Percentiles rank a stretch among this genome's conserved stretches.
Conservation (phyloP, 768 basidiomycete genomes). For the Leccinum subtestaceum region DNA sequence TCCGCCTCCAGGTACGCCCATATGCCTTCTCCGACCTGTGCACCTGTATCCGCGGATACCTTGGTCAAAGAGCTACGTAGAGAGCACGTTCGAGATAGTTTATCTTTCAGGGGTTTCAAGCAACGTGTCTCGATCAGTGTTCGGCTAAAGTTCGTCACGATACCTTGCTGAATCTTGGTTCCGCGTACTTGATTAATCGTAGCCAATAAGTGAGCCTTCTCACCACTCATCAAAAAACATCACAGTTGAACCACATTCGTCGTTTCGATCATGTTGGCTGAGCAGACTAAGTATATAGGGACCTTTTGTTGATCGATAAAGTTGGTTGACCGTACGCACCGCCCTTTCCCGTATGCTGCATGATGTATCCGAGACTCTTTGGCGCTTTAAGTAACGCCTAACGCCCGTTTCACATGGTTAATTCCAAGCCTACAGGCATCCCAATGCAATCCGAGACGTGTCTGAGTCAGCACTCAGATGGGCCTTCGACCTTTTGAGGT, state of each 20-base stretch:
- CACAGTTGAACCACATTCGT: constrained; percentile 4
- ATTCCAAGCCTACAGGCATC: not conserved
- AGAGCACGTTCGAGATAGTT: constrained; percentile 12
- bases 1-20: constrained; percentile 27
- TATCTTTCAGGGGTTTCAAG: constrained; percentile 1
- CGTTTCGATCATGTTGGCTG: constrained; percentile 10
- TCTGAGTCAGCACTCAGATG: not conserved
- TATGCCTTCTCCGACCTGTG: constrained; percentile 24
- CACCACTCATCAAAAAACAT: not conserved
- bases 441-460: not conserved
- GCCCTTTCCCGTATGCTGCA: not conserved
- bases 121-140: constrained; percentile 1
- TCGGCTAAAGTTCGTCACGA: constrained; percentile 18
- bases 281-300: constrained; percentile 1
- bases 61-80: constrained; percentile 20
- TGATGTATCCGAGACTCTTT: too few relatives aligned
- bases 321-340: constrained; percentile 2
- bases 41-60: constrained; percentile 33
- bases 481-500: not conserved
- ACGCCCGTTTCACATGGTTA: not conserved
- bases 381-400: not conserved
- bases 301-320: constrained; percentile 20
- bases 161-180: not conserved
- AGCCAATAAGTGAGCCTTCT: constrained; percentile 14
- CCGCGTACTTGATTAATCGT: constrained; percentile 1